Conservation (phyloP, 345 rosid species). For the Populus pruinosa region DNA sequence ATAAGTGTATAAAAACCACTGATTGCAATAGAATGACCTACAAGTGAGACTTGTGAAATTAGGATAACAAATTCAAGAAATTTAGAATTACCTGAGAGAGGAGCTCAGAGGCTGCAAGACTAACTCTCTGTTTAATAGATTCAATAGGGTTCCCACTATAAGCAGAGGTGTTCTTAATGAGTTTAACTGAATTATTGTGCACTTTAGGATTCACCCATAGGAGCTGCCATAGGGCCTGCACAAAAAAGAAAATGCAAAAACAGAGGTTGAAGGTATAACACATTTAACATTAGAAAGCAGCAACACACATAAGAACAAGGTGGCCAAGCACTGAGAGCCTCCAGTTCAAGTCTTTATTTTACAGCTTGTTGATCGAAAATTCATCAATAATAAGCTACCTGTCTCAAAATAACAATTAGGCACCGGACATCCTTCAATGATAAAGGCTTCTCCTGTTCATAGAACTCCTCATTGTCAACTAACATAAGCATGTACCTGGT, state of each 20-base stretch:
- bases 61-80: background rate
- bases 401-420: constrained; percentile 77
- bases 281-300: background rate
- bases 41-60: background rate
- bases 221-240: constrained; percentile 95
- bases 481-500: constrained; percentile 96
- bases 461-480: constrained; percentile 95
- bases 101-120: constrained; percentile 74
- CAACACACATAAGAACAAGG: background rate
- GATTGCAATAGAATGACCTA: background rate
- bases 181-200: constrained; percentile 47
- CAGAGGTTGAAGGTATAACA: background rate
- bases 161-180: constrained; percentile 32
- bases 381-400: constrained; percentile 39
- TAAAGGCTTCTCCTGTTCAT: constrained; percentile 89
- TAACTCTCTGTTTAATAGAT: constrained; percentile 63
- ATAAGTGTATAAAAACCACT: background rate
- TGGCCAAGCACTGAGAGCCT: background rate
- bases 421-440: constrained; percentile 70
- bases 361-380: background rate
- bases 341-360: background rate
- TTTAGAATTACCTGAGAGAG: constrained; percentile 71
- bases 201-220: constrained; percentile 72
- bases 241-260: background rate
- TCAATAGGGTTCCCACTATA: constrained; percentile 55